Conservation (phyloP, 176 grass and related monocot genomes). For the Microstegium vimineum region DNA sequence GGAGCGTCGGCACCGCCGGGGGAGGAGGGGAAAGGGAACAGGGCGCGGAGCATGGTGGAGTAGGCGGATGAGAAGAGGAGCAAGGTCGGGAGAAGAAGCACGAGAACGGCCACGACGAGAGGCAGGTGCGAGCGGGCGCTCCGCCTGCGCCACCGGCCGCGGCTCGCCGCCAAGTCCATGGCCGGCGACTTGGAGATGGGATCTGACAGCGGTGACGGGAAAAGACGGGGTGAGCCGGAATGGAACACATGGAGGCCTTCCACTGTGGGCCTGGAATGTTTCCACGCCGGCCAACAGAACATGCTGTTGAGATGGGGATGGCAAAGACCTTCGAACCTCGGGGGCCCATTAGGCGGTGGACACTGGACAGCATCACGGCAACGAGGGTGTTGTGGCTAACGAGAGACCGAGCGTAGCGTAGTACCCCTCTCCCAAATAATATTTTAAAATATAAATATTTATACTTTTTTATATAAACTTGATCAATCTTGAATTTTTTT, state of each 20-base stretch:
- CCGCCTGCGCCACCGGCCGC: slow-evolving; percentile 66
- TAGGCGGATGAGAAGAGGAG: slow-evolving; percentile 38
- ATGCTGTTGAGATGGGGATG: too few relatives aligned
- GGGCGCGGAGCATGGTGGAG: slow-evolving; percentile 41
- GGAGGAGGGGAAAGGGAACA: slow-evolving; percentile 19
- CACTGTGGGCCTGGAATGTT: background rate
- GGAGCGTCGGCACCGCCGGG: background rate
- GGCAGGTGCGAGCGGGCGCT: slow-evolving; percentile 44
- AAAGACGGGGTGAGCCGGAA: background rate
- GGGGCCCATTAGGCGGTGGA: too few relatives aligned
- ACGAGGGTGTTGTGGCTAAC: too few relatives aligned
- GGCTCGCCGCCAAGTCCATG: slow-evolving; percentile 51
- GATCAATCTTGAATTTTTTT: too few relatives aligned
- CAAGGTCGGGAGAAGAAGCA: slow-evolving; percentile 36
- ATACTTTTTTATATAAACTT: too few relatives aligned
- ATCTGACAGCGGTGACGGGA: slow-evolving; percentile 6
- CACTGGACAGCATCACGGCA: too few relatives aligned
- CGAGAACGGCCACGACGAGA: slow-evolving; percentile 34
- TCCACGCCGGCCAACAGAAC: too few relatives aligned
- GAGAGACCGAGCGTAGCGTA: too few relatives aligned
- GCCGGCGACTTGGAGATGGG: background rate
- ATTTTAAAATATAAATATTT: too few relatives aligned
- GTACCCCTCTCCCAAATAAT: too few relatives aligned
- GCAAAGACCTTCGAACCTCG: too few relatives aligned
- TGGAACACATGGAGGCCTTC: background rate